Conservation (phyloP, 75 land plant species). For the Adiantum capillusveneris region DNA sequence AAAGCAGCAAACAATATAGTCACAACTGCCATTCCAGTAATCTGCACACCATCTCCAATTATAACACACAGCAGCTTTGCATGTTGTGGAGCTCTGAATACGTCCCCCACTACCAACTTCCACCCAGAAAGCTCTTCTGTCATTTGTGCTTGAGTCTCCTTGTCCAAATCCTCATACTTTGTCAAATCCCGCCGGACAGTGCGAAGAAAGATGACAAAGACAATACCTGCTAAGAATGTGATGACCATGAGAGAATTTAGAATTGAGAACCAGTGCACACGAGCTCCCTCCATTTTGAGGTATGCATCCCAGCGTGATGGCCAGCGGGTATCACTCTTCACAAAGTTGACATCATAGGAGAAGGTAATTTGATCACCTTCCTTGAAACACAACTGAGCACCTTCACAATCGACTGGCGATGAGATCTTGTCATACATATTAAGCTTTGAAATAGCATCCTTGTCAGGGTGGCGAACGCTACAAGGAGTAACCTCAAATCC, state of each 20-base stretch:
- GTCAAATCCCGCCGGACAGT: slow-evolving; percentile 21
- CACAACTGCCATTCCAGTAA: slow-evolving; percentile 51
- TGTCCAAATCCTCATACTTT: slow-evolving; percentile 35
- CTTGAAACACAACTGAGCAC: slow-evolving; percentile 7
- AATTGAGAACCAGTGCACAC: slow-evolving; percentile 30
- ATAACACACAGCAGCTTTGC: slow-evolving; percentile 44
- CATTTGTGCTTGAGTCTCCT: slow-evolving; percentile 62
- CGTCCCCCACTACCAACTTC: slow-evolving; percentile 64
- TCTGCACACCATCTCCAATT: slow-evolving; percentile 57
- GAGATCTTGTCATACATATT: slow-evolving; percentile 10
- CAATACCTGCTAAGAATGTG: slow-evolving; percentile 12
- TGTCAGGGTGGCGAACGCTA: slow-evolving; percentile 10
- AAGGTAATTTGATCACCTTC: slow-evolving; percentile 9
- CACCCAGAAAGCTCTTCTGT: slow-evolving; percentile 61
- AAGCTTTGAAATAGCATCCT: slow-evolving; percentile 3
- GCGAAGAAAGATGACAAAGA: slow-evolving; percentile 14
- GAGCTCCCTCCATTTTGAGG: slow-evolving; percentile 24
- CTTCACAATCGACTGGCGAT: slow-evolving; percentile 5
- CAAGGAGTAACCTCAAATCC: slow-evolving; percentile 46
- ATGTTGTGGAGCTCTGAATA: slow-evolving; percentile 41
- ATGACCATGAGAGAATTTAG: slow-evolving; percentile 16
- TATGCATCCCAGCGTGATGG: slow-evolving; percentile 36
- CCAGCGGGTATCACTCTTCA: slow-evolving; percentile 21
- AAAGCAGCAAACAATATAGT: slow-evolving; percentile 59
- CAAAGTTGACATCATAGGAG: slow-evolving; percentile 20